These are phyloP conservation scores for Colletotrichum truncatum DNA, from an alignment of 2,329 filamentous ascomycete species.

Conservation along the genomic window DNA sequence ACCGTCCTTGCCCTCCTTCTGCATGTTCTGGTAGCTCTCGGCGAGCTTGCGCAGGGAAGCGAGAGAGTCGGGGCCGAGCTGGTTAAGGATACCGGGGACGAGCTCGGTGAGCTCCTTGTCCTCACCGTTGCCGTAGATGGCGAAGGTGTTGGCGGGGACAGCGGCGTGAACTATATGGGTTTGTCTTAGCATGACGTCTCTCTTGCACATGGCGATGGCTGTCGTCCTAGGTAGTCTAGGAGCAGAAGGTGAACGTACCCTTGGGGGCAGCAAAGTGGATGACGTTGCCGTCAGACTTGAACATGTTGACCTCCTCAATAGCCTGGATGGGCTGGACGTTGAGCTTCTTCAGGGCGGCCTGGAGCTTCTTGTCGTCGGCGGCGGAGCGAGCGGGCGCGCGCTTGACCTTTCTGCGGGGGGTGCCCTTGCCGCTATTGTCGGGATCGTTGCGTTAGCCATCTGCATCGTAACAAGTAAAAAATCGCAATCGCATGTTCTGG, in stretches of 20 bases:
- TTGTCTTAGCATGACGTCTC: neutral
- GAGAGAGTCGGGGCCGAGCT: slow-evolving; percentile 97
- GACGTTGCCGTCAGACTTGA: slow-evolving; percentile 99
- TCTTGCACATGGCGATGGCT: neutral
- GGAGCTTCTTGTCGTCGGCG: slow-evolving; percentile 99
- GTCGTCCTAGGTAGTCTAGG: neutral
- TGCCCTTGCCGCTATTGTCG: slow-evolving; percentile 85
- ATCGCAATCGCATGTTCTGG: neutral
- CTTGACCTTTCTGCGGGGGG: slow-evolving; percentile 97
- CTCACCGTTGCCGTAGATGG: slow-evolving; percentile 98
- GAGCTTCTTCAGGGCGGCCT: slow-evolving; percentile 97
- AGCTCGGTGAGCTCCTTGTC: slow-evolving; percentile 99
- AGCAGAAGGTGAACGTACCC: slow-evolving; percentile 69
- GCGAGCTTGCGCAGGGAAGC: slow-evolving; percentile 97
- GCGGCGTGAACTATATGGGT: slow-evolving; percentile 87
- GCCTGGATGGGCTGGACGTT: slow-evolving; percentile 99
- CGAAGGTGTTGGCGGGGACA: slow-evolving; percentile 98
- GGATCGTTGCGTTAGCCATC: slow-evolving; percentile 39
- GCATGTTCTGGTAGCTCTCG: slow-evolving; percentile 99
- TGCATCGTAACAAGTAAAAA: slow-evolving; percentile 8
- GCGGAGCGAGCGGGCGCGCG: slow-evolving; percentile 92
- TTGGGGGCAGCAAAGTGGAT: slow-evolving; percentile 99
- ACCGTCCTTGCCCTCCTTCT: slow-evolving; percentile 87
- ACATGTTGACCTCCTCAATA: slow-evolving; percentile 99
- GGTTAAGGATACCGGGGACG: slow-evolving; percentile 98